phyloP scores from a whole-genome alignment of 768 basidiomycete species.

The Kwoniella mangroviensis region DNA sequence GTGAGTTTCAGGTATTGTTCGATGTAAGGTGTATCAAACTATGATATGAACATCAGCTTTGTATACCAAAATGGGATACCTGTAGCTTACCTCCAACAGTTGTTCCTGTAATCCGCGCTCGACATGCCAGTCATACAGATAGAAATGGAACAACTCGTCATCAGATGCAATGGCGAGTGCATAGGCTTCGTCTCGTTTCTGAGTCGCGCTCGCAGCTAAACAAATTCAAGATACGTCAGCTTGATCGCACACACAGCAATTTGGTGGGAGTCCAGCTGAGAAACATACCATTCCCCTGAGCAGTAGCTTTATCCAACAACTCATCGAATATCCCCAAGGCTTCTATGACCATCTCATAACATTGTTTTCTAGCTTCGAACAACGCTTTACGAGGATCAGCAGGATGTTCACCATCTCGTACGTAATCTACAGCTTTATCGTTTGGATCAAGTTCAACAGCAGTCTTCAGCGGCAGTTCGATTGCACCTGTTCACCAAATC shows the following conservation, averaged over 20 bases:
- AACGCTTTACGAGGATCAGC: constrained; percentile 67
- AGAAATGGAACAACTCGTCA: constrained; percentile 92
- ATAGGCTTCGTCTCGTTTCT: constrained; percentile 81
- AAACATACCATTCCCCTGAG: constrained; percentile 34
- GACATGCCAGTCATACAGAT: constrained; percentile 93
- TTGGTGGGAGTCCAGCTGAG: background rate
- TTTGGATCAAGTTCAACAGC: constrained; percentile 78
- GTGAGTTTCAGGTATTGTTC: constrained; percentile 78
- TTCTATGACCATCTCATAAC: constrained; percentile 82
- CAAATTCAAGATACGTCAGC: background rate
- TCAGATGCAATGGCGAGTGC: constrained; percentile 79
- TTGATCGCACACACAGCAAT: background rate
- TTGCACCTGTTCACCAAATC: constrained; percentile 65
- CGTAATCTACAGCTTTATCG: constrained; percentile 65
- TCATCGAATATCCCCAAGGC: constrained; percentile 80
- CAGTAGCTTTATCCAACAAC: constrained; percentile 60
- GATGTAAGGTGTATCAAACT: constrained; percentile 77
- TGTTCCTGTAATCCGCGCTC: constrained; percentile 78
- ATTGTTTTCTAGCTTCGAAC: constrained; percentile 69
- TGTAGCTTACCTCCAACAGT: constrained; percentile 74
- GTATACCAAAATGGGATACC: constrained; percentile 7
- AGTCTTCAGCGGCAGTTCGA: constrained; percentile 82
- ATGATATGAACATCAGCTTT: constrained; percentile 18
- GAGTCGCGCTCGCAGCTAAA: constrained; percentile 61
- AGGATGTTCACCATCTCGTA: constrained; percentile 67